These are phyloP conservation scores for Podospora australis DNA, from an alignment of 495 filamentous ascomycete genomes.

Conservation along the genomic window DNA sequence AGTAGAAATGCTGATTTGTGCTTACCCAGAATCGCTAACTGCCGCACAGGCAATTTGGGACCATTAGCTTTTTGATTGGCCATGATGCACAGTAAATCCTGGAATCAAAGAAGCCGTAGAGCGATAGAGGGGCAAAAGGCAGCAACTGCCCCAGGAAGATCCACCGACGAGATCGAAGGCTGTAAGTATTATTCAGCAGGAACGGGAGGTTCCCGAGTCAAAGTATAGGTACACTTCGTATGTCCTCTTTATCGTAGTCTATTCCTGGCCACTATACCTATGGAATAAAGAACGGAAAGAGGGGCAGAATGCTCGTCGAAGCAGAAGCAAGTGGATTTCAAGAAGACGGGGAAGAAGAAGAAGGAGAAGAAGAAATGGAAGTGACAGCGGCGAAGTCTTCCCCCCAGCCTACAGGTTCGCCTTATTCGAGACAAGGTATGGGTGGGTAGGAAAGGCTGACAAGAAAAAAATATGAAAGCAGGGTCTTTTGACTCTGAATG, in stretches of 20 bases:
- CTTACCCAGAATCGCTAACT: constrained; percentile 60
- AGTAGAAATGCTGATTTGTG: too few species aligned
- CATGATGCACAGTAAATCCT: constrained; percentile 18
- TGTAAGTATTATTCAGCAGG: not conserved
- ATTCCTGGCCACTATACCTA: too few species aligned
- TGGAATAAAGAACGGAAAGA: too few species aligned
- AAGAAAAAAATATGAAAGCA: not conserved
- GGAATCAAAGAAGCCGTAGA: not conserved
- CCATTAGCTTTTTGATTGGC: constrained; percentile 24
- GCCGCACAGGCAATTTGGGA: constrained; percentile 41
- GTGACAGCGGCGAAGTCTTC: not conserved
- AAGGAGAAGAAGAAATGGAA: not conserved
- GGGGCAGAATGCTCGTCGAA: not conserved
- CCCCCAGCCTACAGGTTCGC: too few species aligned
- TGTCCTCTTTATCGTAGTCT: not conserved
- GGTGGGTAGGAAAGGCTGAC: not conserved
- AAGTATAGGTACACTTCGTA: not conserved
- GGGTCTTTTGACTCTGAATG: too few species aligned
- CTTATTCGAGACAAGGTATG: not conserved
- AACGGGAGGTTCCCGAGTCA: not conserved
- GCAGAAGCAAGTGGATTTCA: not conserved
- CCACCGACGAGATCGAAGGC: not conserved
- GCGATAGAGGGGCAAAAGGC: not conserved
- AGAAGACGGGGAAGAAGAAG: constrained; percentile 2
- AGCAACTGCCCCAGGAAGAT: not conserved